Percentiles rank a stretch among this genome's conserved stretches.
phyloP scores from a whole-genome alignment of 169 alveolate species.

The Blepharisma undulans region DNA sequence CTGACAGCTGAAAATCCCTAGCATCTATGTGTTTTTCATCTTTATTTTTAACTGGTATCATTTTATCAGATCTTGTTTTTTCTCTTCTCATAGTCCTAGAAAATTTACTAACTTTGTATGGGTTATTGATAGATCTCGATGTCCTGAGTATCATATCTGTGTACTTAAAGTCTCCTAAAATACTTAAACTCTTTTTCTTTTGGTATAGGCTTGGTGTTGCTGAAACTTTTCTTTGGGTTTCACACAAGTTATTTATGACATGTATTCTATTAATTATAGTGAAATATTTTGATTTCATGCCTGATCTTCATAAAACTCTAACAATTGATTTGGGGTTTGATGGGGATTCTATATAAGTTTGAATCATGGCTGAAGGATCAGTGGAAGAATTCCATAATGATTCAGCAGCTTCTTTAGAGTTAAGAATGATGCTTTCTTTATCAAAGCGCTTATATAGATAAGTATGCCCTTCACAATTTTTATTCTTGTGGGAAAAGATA shows the following conservation, averaged over 20 bases:
- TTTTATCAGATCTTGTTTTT: background rate
- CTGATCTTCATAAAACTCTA: background rate
- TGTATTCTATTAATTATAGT: background rate
- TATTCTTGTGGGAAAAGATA: background rate
- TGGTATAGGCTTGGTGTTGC: background rate
- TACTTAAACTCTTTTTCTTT: background rate
- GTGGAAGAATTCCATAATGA: background rate
- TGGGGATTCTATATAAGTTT: background rate
- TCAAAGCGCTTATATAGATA: background rate
- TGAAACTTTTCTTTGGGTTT: background rate
- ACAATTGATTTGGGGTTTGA: background rate
- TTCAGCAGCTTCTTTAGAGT: background rate
- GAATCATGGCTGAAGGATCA: background rate
- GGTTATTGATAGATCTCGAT: background rate
- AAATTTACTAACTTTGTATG: background rate
- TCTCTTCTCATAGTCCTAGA: background rate
- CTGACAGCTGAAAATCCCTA: background rate
- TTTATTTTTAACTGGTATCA: background rate
- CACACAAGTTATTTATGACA: background rate
- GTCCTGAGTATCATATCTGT: background rate
- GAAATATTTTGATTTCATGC: background rate
- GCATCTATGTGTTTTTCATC: background rate
- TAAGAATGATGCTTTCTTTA: background rate
- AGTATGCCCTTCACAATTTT: background rate
- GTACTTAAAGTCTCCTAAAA: background rate